Evolutionary conservation across 345 rosid genomes (phyloP).

Genomic region (Psidium friedrichsthalianum): DNA sequence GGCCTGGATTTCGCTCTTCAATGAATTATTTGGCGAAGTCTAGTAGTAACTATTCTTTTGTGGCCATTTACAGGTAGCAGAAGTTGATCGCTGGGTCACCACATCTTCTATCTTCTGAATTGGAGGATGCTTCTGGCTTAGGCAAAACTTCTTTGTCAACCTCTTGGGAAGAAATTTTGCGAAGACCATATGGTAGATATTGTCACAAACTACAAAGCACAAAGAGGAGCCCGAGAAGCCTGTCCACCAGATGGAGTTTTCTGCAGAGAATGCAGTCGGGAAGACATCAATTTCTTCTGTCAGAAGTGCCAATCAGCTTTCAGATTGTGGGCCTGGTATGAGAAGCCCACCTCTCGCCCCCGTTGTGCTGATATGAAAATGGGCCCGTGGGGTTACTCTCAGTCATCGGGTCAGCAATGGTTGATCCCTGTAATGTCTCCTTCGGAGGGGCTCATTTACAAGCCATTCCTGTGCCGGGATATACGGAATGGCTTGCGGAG

Average conservation of each 20-base stretch:
- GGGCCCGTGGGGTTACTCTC: constrained; percentile 33
- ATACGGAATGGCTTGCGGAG: constrained; percentile 27
- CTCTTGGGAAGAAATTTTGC: constrained; percentile 30
- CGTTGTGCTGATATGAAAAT: constrained; percentile 12
- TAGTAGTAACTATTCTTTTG: background rate
- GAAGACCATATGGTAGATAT: constrained; percentile 25
- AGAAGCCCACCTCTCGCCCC: constrained; percentile 19
- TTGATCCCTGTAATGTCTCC: constrained; percentile 85
- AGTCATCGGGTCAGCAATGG: constrained; percentile 58
- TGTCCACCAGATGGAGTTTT: constrained; percentile 29
- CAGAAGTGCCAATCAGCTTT: constrained; percentile 23
- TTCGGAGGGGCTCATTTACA: constrained; percentile 81
- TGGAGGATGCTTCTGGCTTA: constrained; percentile 39
- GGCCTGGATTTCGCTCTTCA: background rate
- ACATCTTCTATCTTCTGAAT: constrained; percentile 39
- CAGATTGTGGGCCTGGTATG: constrained; percentile 23
- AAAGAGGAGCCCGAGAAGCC: constrained; percentile 30
- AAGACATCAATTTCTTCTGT: constrained; percentile 20
- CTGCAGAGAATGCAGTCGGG: constrained; percentile 53
- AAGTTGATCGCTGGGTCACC: constrained; percentile 67
- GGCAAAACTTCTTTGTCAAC: constrained; percentile 30
- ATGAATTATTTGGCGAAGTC: background rate
- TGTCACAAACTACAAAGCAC: constrained; percentile 15
- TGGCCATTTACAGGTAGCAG: constrained; percentile 58
- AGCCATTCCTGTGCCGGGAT: constrained; percentile 58